Conservation (phyloP, 1,284 basidiomycete species). For the Trichosporon faecale region DNA sequence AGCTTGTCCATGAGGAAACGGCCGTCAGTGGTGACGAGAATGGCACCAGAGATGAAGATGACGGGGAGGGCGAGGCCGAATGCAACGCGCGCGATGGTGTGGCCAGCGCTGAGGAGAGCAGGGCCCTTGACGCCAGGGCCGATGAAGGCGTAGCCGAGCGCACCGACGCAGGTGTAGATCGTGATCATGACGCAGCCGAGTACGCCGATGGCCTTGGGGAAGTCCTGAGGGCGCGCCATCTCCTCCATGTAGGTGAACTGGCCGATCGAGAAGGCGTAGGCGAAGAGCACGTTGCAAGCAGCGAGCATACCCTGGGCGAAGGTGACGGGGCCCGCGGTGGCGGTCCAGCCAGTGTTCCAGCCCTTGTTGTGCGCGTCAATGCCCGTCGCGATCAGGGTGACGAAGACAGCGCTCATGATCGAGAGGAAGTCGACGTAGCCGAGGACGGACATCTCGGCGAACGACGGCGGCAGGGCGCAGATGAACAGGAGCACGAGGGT, state of each 20-base stretch:
- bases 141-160: conserved; percentile 26
- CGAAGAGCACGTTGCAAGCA: conserved; percentile 37
- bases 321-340: conserved; percentile 31
- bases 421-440: conserved; percentile 45
- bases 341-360: conserved; percentile 25
- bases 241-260: conserved; percentile 27
- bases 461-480: conserved; percentile 21
- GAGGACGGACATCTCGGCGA: conserved; percentile 36
- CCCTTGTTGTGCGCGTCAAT: conserved; percentile 21
- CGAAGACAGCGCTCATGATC: conserved; percentile 33
- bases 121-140: conserved; percentile 19
- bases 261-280: conserved; percentile 33
- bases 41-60: conserved; percentile 27
- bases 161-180: conserved; percentile 39
- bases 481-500: conserved; percentile 23
- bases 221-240: conserved; percentile 24
- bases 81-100: conserved; percentile 19
- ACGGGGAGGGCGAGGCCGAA: conserved; percentile 26
- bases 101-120: conserved; percentile 22
- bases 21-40: conserved; percentile 22
- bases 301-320: conserved; percentile 38
- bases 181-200: conserved; percentile 37
- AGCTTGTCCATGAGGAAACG: conserved; percentile 21
- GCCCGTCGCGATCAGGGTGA: conserved; percentile 40
- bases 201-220: conserved; percentile 34